A percentile compares a stretch with the other conserved stretches of the same genome.
These are phyloP conservation scores for Colletotrichum musae DNA, from an alignment of 2,329 filamentous ascomycete species.

Conservation along the genomic window DNA sequence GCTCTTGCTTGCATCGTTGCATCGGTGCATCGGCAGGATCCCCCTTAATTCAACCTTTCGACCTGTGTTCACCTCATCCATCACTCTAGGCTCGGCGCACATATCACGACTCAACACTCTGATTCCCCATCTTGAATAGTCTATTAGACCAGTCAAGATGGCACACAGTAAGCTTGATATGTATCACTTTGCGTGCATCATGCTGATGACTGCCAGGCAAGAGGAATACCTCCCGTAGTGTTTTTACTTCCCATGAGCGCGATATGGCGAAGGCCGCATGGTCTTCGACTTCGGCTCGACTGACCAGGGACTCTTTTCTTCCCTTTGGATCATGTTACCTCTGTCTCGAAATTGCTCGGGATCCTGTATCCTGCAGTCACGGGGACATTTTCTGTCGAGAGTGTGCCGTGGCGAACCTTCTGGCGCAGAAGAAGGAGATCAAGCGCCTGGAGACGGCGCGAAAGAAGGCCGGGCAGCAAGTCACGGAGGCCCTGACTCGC, in stretches of 20 bases:
- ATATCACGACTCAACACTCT: too few species aligned
- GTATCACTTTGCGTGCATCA: not conserved
- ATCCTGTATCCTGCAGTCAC: slow-evolving; percentile 85
- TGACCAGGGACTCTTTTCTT: slow-evolving; percentile 91
- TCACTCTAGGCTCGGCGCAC: too few species aligned
- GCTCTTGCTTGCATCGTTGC: too few species aligned
- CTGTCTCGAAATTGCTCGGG: slow-evolving; percentile 84
- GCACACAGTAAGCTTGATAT: slow-evolving; percentile 62
- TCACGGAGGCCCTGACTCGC: slow-evolving; percentile 70
- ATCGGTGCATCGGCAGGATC: too few species aligned
- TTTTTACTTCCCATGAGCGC: slow-evolving; percentile 95
- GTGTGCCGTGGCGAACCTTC: slow-evolving; percentile 91
- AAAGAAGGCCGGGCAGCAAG: slow-evolving; percentile 73
- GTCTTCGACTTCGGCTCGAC: slow-evolving; percentile 85
- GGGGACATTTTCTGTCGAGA: slow-evolving; percentile 97
- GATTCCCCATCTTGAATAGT: too few species aligned
- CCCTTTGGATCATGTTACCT: slow-evolving; percentile 91
- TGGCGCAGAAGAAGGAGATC: slow-evolving; percentile 92
- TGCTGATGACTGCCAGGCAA: slow-evolving; percentile 67
- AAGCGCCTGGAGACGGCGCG: slow-evolving; percentile 81
- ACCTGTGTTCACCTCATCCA: too few species aligned
- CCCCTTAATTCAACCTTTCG: too few species aligned
- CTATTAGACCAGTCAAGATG: slow-evolving; percentile 49
- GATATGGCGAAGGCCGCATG: slow-evolving; percentile 85
- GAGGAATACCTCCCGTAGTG: slow-evolving; percentile 90